Evolutionary conservation across 2,329 filamentous ascomycete genomes (phyloP), one percentile per base, ranked within the genome.

Genomic region (Calycina herbarum): DNA sequence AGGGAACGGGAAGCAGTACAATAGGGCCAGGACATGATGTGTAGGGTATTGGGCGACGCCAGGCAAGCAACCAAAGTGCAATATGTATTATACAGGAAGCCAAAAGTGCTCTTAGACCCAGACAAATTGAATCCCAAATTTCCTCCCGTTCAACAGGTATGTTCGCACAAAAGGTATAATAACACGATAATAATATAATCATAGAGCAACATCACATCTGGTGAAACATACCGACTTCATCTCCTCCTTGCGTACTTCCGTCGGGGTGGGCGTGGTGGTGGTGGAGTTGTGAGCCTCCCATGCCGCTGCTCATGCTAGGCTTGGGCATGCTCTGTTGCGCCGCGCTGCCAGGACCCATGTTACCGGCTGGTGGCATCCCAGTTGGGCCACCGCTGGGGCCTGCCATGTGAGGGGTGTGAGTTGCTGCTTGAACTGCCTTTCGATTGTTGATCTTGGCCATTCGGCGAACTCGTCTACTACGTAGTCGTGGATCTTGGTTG

Each of bases 401-500:
- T 74, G 89, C 81, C 83, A 94, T 89, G 65, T 83, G 79, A 64
- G 80, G 75, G 72, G 87, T 82, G 68, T 85, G 87, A 69, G 85
- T 80, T 71, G 84, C 82, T 69, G 82, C 79, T 73, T 85, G 85
- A 71, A 89, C 86, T 59, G 87, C 84, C 80, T 95, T 94, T 76
- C 94, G 88, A 75, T 87, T 94, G 80, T 89, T 95, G 80, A 97
- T 92, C 84, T 99, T 99, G 64, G 94, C 94, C 92, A 96, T 95
- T 71, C 95, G 88, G 71, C 95, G 89, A 65, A 99, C 95, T 73
- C 95, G 86, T 77, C 95, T 86, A 79, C 94, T 98, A 76, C 95
- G 88, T 75, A 98, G 82, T 72, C 94, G 86, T 60, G 93, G 92
- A 74, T 99, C 95, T 80, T 96, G 93, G 80, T 98, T 98, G 85